A percentile compares a stretch with the other conserved stretches of the same genome.
Conservation (phyloP, 2,329 filamentous ascomycete species). For the Coleophoma crateriformis region DNA sequence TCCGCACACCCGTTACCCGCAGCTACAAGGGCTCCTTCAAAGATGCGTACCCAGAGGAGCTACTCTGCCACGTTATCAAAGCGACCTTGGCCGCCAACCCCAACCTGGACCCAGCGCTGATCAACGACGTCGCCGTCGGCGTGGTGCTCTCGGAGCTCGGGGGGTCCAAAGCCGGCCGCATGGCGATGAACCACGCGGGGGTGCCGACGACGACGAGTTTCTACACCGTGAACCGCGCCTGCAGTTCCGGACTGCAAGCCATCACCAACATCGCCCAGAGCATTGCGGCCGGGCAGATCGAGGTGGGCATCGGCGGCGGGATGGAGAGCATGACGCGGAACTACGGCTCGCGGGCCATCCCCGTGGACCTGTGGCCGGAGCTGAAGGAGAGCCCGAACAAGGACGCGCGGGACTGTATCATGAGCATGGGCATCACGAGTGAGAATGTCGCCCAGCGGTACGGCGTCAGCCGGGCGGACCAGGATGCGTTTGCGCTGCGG, state of each 20-base stretch:
- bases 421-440: constrained; percentile 87
- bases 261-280: constrained; percentile 69
- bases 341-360: constrained; percentile 81
- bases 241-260: constrained; percentile 70
- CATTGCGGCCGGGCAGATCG: constrained; percentile 69
- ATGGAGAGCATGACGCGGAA: constrained; percentile 97
- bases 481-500: constrained; percentile 75
- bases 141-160: constrained; percentile 89
- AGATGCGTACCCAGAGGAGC: constrained; percentile 85
- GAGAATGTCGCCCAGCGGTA: constrained; percentile 85
- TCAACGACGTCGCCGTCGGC: constrained; percentile 81
- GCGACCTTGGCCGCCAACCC: constrained; percentile 70
- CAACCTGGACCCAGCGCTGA: constrained; percentile 60
- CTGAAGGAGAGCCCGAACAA: constrained; percentile 58
- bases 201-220: constrained; percentile 68
- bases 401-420: constrained; percentile 79
- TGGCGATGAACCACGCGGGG: constrained; percentile 83
- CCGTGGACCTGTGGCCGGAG: constrained; percentile 72
- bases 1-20: constrained; percentile 81
- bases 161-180: constrained; percentile 83
- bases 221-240: constrained; percentile 86
- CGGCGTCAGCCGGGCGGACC: constrained; percentile 65
- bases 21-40: constrained; percentile 79
- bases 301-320: constrained; percentile 74
- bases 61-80: constrained; percentile 62